A percentile compares a stretch with the other conserved stretches of the same genome.
Evolutionary conservation across 2,329 filamentous ascomycete genomes (phyloP).

Genomic region (Colletotrichum sp.): DNA sequence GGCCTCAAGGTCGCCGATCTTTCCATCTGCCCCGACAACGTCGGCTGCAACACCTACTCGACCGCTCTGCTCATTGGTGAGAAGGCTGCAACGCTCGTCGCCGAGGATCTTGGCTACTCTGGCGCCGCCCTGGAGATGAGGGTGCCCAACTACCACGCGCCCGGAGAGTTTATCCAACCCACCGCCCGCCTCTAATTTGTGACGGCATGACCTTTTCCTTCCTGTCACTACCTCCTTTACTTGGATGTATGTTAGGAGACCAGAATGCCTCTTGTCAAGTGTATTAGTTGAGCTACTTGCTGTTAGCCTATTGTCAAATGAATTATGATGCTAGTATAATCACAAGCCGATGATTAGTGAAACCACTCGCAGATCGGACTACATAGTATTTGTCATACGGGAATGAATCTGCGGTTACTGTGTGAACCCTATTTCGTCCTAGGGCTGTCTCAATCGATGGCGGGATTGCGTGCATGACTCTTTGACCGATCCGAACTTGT

Average conservation of each 20-base stretch:
- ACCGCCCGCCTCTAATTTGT: conserved; percentile 42
- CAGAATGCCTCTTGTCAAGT: not conserved
- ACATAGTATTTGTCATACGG: not conserved
- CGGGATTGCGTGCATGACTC: not conserved
- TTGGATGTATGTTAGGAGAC: not conserved
- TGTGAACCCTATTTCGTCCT: not conserved
- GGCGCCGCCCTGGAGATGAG: conserved; percentile 79
- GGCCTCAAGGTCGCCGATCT: conserved; percentile 80
- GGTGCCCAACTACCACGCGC: conserved; percentile 67
- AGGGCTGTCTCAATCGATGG: not conserved
- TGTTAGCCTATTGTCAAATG: not conserved
- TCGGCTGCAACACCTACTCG: conserved; percentile 72
- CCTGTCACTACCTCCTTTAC: not conserved
- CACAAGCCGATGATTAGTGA: not conserved
- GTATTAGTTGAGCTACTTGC: not conserved
- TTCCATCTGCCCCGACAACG: conserved; percentile 79
- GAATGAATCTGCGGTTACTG: not conserved
- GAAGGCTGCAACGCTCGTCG: conserved; percentile 73
- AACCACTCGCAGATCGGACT: not conserved
- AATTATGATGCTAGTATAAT: not conserved
- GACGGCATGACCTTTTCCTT: not conserved
- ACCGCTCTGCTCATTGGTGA: conserved; percentile 78
- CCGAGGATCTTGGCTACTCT: conserved; percentile 76
- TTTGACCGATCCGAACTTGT: not conserved
- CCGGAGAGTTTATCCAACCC: conserved; percentile 46